Evolutionary conservation across 2,329 filamentous ascomycete genomes (phyloP), one percentile per base, ranked within the genome.

Genomic region (Aspergillus proliferans): DNA sequence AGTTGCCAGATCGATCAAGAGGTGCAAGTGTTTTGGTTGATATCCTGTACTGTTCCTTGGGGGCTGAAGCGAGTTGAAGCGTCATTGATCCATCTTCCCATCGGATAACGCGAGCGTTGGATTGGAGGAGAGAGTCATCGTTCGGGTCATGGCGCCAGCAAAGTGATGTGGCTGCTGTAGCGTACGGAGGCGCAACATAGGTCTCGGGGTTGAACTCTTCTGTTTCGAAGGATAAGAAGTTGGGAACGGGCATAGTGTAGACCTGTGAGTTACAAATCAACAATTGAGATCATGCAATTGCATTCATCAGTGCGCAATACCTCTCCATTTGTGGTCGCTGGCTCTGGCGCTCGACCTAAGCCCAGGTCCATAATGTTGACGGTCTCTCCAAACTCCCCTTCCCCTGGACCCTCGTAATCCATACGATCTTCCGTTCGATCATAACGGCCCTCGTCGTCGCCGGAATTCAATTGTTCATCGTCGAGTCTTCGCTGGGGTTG

Each of bases 81-180:
- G 83, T 85, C 43, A 85, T 67, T 4, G 80, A 84, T 34, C 83
- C 83, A 58, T 86, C 83, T 15, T 81, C 83, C 83, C 83, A 86
- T 53, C 79, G 77, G 45, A 85, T 73, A 46, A 86, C 74, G 38
- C 83, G 81, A 9, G 82, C 80, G 58, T 85, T 86, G 6, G 82
- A 85, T 61, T 86, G 82, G 12, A 84, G 68, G 34, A 77, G 65
- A 4, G 71, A 66, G 5, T 76, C 75, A 48, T 84, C 71, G 2
- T 75, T 76, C n/a, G 82, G 82, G 43, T 82, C 81, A 58, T 78
- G 77, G 46, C 83, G 79, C 82, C 83, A 85, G 58, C 83, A 81
- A 24, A 85, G 72, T 0, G 83, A 84, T 19, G 79, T 82, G 47
- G 82, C 76, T 36, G 83, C 82, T 9, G 81, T 83, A 47, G 80